A percentile compares a stretch with the other conserved stretches of the same genome.
Conservation (phyloP, 2,329 filamentous ascomycete species). For the Immersiporthe knoxdaviesiana region DNA sequence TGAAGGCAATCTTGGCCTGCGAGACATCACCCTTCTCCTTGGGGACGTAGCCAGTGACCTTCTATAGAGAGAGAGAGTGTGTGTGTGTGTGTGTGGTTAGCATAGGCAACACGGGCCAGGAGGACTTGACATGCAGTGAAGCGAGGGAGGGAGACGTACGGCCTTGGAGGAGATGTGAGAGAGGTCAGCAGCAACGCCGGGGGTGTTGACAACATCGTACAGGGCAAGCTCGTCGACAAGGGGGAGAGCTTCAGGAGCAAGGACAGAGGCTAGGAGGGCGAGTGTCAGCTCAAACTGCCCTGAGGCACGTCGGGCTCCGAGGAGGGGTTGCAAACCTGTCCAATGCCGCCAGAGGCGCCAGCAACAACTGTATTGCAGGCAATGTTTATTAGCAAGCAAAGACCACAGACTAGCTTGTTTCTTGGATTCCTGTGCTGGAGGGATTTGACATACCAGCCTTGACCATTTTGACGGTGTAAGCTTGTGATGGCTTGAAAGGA, state of each 20-base stretch:
- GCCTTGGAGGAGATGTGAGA: constrained; percentile 95
- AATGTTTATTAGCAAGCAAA: constrained; percentile 16
- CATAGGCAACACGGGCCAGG: constrained; percentile 4
- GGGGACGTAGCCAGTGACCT: constrained; percentile 86
- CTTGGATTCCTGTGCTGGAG: constrained; percentile 17
- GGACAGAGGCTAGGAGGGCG: constrained; percentile 75
- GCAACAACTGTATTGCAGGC: constrained; percentile 67
- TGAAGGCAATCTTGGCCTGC: constrained; percentile 73
- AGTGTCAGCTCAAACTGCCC: constrained; percentile 28
- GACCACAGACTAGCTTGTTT: constrained; percentile 28
- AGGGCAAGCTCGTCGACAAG: constrained; percentile 90
- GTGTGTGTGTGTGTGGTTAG: constrained; percentile 21
- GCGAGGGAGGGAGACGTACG: constrained; percentile 48
- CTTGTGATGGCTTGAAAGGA: constrained; percentile 32
- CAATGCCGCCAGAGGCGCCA: constrained; percentile 97
- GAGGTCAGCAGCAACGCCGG: constrained; percentile 92
- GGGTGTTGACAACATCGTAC: constrained; percentile 99
- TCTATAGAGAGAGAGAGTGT: constrained; percentile 59
- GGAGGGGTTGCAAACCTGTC: constrained; percentile 68
- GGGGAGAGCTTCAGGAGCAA: constrained; percentile 89
- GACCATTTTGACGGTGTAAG: constrained; percentile 40
- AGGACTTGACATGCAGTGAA: constrained; percentile 10
- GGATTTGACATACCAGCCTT: constrained; percentile 40
- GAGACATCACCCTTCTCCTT: constrained; percentile 71
- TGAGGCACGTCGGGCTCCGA: background rate